Base-by-base conservation (phyloP, 2,329 filamentous ascomycete species). In the Fusarium chuoi region DNA sequence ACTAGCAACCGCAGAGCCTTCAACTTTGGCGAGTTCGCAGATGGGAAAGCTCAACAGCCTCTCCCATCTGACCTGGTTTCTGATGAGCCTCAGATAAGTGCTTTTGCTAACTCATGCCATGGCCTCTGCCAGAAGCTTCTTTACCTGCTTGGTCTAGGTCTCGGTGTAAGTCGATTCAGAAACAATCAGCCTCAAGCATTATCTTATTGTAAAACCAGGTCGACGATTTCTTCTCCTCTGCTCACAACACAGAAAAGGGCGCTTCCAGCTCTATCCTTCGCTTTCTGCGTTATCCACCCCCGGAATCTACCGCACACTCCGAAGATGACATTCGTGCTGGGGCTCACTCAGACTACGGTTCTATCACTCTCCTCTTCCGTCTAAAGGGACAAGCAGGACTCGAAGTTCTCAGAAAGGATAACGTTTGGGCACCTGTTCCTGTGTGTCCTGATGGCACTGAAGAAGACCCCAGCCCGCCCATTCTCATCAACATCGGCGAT, bases 301-400 rank as follows among this genome's bases (percentile, higher is more conserved):
- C 81, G 11, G 78, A 82, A 52, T 78, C 82, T 14, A 85, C 85
- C 13, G 78, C 81, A 17, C 82, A 90, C 75, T 76, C 86, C 39
- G 59, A 78, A 70, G 78, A 84, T 62, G 93, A 96, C 78, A 89
- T 98, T 69, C 92, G 96, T 35, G 96, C 96, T 12, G 96, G 96
- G 65, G 95, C 96, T 0, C 96, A 98, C 82, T 96, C 93, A 9
- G 95, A 98, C 84, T 98, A 98, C 83, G 90, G 90, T 63, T 89
- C 87, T 67, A 83, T 92, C 65, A 92, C 90, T 4, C 85, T 92
- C n/a, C 89, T 98, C 17, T 98, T 99, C 86, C 94, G 96, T 75
- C 89, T 95, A 5, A 89, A 90, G 2, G 93, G 93, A 4, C 95
- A 98, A 78, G 92, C 95, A 1, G 96, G 96, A 0, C 87, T 99